Evolutionary conservation across 2,329 filamentous ascomycete species (phyloP), one percentile per base, ranked within the genome.

Genomic region (Fonsecaea nubica): DNA sequence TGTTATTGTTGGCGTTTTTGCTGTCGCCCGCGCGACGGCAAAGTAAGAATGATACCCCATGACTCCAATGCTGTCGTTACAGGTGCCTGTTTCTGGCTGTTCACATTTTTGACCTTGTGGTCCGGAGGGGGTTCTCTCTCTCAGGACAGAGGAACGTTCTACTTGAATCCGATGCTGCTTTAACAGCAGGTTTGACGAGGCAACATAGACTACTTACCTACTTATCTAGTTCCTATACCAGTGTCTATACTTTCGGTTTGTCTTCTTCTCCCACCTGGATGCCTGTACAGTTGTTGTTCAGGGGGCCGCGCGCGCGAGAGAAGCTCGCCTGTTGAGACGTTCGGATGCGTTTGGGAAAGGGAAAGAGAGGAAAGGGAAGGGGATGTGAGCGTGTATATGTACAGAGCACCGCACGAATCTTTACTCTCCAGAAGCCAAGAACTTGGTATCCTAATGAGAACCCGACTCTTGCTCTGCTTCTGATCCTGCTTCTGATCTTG

Each of bases 1-100:
- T 52, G 93, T 97, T 42, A 97, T 99, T 79, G 85, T 96, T 48
- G 92, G 92, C 71, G 94, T 98, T 10, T 99, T 99, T 81, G 89
- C 93, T 50, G 88, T 99, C 74, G 89, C 92, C 67, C 88, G 93
- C 35, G 67, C 71, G 18, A 67, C 67, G 13, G 63, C 67, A 25
- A 71, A 70, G 61, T 71, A 53, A 65, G 48, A 36, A 48, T 42
- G 59, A 55, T 60, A 58, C 21, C 56, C 50, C 52, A 57, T 38
- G 61, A 33, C 36, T 45, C 32, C 18, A 15, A 50, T 30, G 45
- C 45, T 50, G 45, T 9, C 21, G 15, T 9, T 30, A 10, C 8
- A 25, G 18, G 18, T 13, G 10, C 21, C 12, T 2, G 18, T 12
- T 50, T 42, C 25, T 25, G 18, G 40, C 45, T 50, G 8, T 50